Percentiles rank a stretch among this genome's conserved stretches.
Conservation (phyloP, 345 rosid species). For the Brassica juncea region DNA sequence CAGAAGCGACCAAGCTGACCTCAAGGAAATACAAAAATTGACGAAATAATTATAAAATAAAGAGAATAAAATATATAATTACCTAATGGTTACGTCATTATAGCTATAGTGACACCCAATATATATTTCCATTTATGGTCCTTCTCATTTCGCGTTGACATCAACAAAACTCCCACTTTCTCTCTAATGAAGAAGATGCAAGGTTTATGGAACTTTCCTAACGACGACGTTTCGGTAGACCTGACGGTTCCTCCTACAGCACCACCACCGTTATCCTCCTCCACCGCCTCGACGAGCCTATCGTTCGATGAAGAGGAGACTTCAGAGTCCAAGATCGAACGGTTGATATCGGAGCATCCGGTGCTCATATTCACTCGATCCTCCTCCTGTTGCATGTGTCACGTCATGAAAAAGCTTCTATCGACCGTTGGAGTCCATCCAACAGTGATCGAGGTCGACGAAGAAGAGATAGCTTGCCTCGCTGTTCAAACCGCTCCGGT, state of each 20-base stretch:
- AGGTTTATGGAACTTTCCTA: conserved; percentile 28
- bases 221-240: conserved; percentile 43
- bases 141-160: conserved; percentile 36
- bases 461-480: conserved; percentile 55
- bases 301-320: conserved; percentile 89
- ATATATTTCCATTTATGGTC: conserved; percentile 37
- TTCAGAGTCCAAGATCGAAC: conserved; percentile 65
- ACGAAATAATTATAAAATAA: neutral
- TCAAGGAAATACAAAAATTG: neutral
- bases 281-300: conserved; percentile 41
- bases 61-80: neutral
- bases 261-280: conserved; percentile 35
- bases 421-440: conserved; percentile 86
- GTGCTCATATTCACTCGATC: conserved; percentile 88
- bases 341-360: conserved; percentile 85
- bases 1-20: conserved; percentile 9
- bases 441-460: conserved; percentile 86
- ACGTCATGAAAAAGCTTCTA: conserved; percentile 84
- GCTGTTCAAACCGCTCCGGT: conserved; percentile 51
- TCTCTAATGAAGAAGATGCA: conserved; percentile 38
- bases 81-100: conserved; percentile 36
- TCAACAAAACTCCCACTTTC: conserved; percentile 28
- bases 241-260: conserved; percentile 39
- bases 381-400: conserved; percentile 91
- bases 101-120: conserved; percentile 34